Evolutionary conservation across 2,329 filamentous ascomycete species (phyloP).

Genomic region (Beauveria medogensis): DNA sequence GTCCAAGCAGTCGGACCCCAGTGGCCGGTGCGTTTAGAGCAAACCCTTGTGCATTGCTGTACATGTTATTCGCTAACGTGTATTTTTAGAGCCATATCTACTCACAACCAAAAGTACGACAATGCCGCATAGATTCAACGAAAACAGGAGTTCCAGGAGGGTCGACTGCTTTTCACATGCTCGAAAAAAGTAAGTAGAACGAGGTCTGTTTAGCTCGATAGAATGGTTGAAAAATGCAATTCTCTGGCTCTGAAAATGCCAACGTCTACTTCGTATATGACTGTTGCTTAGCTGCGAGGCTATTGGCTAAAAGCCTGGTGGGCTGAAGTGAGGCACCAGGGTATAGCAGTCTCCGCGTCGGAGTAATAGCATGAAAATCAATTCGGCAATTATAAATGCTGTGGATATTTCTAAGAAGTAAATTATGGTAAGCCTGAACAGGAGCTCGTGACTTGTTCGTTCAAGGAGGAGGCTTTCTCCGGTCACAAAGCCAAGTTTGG

Average conservation of each 20-base stretch:
- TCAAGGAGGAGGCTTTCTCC: not conserved
- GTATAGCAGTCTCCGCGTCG: not conserved
- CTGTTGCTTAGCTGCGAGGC: not conserved
- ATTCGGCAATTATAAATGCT: not conserved
- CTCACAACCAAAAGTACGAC: conserved; percentile 68
- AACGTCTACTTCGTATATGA: not conserved
- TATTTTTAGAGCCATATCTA: conserved; percentile 59
- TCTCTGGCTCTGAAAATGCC: not conserved
- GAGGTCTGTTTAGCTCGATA: not conserved
- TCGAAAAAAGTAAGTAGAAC: not conserved
- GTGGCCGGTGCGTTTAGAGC: conserved; percentile 59
- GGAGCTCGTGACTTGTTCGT: not conserved
- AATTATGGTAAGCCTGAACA: not conserved
- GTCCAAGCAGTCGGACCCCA: conserved; percentile 93
- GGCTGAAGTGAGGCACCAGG: not conserved
- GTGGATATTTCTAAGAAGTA: not conserved
- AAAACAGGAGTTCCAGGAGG: conserved; percentile 3
- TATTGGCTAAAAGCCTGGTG: not conserved
- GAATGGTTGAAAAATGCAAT: not conserved
- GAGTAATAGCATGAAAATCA: not conserved
- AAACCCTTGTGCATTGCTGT: not conserved
- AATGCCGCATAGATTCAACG: conserved; percentile 28
- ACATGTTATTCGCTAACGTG: conserved; percentile 7
- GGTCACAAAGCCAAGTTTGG: not conserved
- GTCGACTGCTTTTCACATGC: not conserved